Percentiles rank a stretch among this genome's conserved stretches.
phyloP scores from a whole-genome alignment of 1,284 basidiomycete genomes.

The Heterobasidion occidentale region DNA sequence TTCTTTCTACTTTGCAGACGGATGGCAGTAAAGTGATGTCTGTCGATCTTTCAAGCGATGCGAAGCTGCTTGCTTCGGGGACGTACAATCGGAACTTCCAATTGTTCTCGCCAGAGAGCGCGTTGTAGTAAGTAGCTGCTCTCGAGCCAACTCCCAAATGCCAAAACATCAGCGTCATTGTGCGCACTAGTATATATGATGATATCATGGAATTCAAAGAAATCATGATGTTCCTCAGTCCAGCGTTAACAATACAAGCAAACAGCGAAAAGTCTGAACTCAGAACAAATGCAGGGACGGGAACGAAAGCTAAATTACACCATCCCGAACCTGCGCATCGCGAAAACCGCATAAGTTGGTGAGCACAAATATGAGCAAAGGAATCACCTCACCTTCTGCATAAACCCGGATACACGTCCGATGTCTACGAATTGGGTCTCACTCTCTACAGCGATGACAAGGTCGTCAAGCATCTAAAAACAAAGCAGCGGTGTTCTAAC shows the following conservation, averaged over 20 bases:
- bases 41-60: slow-evolving; percentile 83
- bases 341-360: slow-evolving; percentile 5
- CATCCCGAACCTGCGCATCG: slow-evolving; percentile 50
- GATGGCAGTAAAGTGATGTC: slow-evolving; percentile 99
- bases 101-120: slow-evolving; percentile 64
- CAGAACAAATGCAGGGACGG: not conserved
- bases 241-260: not conserved
- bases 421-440: slow-evolving; percentile 83
- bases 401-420: slow-evolving; percentile 80
- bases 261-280: not conserved
- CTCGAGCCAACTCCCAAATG: not conserved
- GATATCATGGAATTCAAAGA: slow-evolving; percentile 2
- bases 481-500: slow-evolving; percentile 12
- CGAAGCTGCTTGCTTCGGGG: slow-evolving; percentile 79
- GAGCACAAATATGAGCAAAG: slow-evolving; percentile 5
- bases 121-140: slow-evolving; percentile 4
- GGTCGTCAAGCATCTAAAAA: slow-evolving; percentile 76
- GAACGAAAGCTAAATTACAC: slow-evolving; percentile 41
- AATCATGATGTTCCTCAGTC: not conserved
- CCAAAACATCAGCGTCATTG: not conserved
- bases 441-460: slow-evolving; percentile 85
- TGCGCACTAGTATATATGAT: not conserved
- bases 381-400: slow-evolving; percentile 60
- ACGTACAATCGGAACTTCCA: slow-evolving; percentile 94
- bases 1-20: slow-evolving; percentile 81